Percentiles rank a stretch among this genome's conserved stretches.
These are phyloP conservation scores for Leonotis leonurus DNA, from an alignment of 257 asterid genomes.

Conservation along the genomic window DNA sequence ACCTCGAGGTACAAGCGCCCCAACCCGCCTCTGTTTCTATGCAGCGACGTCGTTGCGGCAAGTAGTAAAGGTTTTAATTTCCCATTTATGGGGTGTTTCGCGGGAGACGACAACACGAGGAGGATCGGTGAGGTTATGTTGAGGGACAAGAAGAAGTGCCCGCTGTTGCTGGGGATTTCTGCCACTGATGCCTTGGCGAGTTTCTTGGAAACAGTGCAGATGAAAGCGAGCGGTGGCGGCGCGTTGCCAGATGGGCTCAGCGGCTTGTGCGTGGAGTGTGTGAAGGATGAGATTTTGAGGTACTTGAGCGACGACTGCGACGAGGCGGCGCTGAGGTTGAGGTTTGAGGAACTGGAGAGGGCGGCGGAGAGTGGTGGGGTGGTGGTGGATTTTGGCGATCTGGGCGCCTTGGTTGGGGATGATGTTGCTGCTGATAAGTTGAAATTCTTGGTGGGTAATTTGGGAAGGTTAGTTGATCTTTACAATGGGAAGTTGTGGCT, in stretches of 20 bases:
- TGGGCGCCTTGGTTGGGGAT: conserved; percentile 34
- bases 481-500: conserved; percentile 52
- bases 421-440: conserved; percentile 30
- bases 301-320: conserved; percentile 47
- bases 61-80: conserved; percentile 42
- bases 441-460: conserved; percentile 34
- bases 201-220: conserved; percentile 47
- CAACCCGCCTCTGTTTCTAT: conserved; percentile 52
- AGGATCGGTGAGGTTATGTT: conserved; percentile 61
- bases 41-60: conserved; percentile 23
- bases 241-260: conserved; percentile 40
- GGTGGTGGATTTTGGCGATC: conserved; percentile 60
- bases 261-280: conserved; percentile 45
- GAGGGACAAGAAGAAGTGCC: conserved; percentile 48
- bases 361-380: conserved; percentile 34
- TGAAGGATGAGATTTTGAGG: conserved; percentile 48
- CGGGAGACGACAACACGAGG: conserved; percentile 54
- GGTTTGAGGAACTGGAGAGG: conserved; percentile 44
- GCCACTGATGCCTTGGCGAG: conserved; percentile 44
- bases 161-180: conserved; percentile 61
- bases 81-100: conserved; percentile 55
- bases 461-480: conserved; percentile 37
- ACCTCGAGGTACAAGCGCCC: conserved; percentile 54
- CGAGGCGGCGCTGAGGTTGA: conserved; percentile 38
- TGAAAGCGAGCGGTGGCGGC: conserved; percentile 24